A percentile compares a stretch with the other conserved stretches of the same genome.
Conservation (phyloP, 306 rosid species). For the Mimosa bimucronata region DNA sequence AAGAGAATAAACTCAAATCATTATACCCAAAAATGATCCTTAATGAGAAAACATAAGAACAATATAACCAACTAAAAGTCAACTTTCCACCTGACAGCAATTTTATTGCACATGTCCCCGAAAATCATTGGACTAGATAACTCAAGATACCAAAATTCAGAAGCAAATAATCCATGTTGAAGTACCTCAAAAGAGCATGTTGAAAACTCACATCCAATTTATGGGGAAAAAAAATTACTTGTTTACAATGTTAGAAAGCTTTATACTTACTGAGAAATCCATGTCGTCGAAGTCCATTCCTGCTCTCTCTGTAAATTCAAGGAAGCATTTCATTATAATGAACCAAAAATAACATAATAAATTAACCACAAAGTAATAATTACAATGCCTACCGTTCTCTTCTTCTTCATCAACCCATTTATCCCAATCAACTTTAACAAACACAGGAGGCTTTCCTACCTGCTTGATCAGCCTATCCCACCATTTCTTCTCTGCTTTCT, state of each 20-base stretch:
- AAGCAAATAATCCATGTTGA: neutral
- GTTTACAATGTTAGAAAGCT: neutral
- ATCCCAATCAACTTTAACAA: constrained; percentile 38
- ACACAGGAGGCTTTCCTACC: constrained; percentile 54
- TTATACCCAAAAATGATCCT: neutral
- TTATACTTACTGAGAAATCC: constrained; percentile 49
- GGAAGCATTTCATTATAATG: neutral
- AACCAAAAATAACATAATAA: neutral
- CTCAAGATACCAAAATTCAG: neutral
- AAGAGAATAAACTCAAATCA: neutral
- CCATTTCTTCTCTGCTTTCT: constrained; percentile 58
- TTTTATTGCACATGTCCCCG: neutral
- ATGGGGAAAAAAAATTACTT: neutral
- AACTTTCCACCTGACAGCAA: neutral
- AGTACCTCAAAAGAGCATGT: neutral
- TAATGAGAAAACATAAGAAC: neutral
- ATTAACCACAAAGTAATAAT: constrained; percentile 1
- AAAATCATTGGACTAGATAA: neutral
- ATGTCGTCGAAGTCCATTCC: constrained; percentile 42
- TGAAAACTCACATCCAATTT: neutral
- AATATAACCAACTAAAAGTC: neutral
- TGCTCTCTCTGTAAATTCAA: constrained; percentile 34
- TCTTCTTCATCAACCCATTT: constrained; percentile 37
- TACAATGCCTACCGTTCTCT: constrained; percentile 35
- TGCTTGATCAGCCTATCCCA: constrained; percentile 56